Evolutionary conservation across 352 stramenopile species (phyloP), one percentile per base, ranked within the genome.

Genomic region (Phytophthora hybrid): DNA sequence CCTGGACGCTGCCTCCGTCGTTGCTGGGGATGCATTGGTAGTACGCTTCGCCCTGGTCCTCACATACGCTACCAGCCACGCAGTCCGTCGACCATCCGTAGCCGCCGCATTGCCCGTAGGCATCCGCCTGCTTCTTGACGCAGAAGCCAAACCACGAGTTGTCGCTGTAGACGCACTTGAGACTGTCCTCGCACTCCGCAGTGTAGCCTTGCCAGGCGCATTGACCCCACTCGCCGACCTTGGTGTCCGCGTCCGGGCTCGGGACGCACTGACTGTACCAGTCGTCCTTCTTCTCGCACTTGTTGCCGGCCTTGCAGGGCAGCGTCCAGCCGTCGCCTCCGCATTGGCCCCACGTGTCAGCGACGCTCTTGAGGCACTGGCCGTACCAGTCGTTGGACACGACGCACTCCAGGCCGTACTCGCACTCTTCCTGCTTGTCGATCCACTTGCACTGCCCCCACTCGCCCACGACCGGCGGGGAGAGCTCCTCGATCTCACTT

Each of bases 241-340:
- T 73, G 29, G 13, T 65, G 37, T 39, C 29, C 18, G 51, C 58
- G 29, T 67, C 51, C 14, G 37, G 39, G 23, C 51, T 73, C 37
- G 63, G 63, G 8, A 64, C 59, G 41, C 73, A 79, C 52, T 76
- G 62, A n/a, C 57, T 73, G 62, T 73, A 76, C 51, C 53, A 73
- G 41, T 76, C 58, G 62, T 79, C 63, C 32, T 69, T 56, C 63
- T 76, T 73, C 63, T 66, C 52, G 59, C 73, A 79, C 34, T 31
- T 58, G 51, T 23, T 46, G 63, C 67, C 67, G 32, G 59, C 44
- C 32, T 32, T 58, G 58, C 67, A 79, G 51, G 47, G 32, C 31
- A 60, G 53, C n/a, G 44, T 67, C 73, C 68, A 79, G 18, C 51
- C 51, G 29, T 71, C 52, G 69, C 73, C 68, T 39, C 58, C 73